Evolutionary conservation across 306 rosid genomes (phyloP), one percentile per base, ranked within the genome.

Genomic region (Cucurbita pepo): DNA sequence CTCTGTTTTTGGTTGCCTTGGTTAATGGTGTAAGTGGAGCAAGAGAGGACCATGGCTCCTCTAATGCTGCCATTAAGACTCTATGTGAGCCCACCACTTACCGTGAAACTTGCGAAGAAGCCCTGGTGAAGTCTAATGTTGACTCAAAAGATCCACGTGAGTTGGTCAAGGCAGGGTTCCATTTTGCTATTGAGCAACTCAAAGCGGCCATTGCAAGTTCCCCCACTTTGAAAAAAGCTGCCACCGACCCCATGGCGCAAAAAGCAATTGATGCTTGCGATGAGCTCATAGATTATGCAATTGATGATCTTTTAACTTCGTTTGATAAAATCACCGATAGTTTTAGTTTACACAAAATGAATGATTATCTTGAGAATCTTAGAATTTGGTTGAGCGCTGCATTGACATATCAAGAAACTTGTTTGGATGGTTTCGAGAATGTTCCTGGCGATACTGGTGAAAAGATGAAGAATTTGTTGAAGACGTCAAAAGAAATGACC

Each of bases 351-450:
- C 34, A 30, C 34, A 30, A 3, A 30, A 30, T 30, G 34, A 30
- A 30, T 30, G 3, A 30, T 30, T 30, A 30, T 30, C 34, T 30
- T 2, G 34, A 3, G 1, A 30, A 30, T 3, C 34, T 30, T 30
- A 30, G 34, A 4, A 30, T 30, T 30, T 30, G 34, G 98, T 65
- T 92, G 7, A 77, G 85, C 2, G 96, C 75, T 0, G 75, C 93
- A 0, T 56, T 92, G 5, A 79, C 92, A 0, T 88, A 84, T 75
- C 88, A 87, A 43, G 83, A 81, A 1, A 87, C 96, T 0, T 93
- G 97, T 65, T 56, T 90, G 56, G 89, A 85, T 8, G 96, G 90
- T 0, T 93, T 93, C 40, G 79, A 81, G 34, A 81, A 87, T 75
- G 73, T 88, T 0, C 78, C 77, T 0, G 82, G 89, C 0, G 36